Evolutionary conservation across 768 basidiomycete genomes (phyloP), one percentile per base, ranked within the genome.

Genomic region (Porphyrellus cyaneotinctus): DNA sequence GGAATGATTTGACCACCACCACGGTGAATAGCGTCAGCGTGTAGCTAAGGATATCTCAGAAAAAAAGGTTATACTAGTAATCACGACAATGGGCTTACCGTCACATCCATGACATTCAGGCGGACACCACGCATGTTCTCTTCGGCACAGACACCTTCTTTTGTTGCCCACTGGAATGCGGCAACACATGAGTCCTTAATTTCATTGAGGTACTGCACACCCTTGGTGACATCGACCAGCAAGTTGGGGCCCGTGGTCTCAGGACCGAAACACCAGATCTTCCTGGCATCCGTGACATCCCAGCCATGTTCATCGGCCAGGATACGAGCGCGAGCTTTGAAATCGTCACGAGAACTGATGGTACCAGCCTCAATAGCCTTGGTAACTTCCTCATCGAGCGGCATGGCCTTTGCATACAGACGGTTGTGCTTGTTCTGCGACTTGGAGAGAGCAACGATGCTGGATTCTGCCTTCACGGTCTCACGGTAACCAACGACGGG

Each of bases 401-500:
- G 97, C 76, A 85, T 59, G 33, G 97, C 97, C 80, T 94, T 94
- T 61, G 86, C 82, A 73, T 87, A 99, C 53, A 99, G 80, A 77
- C 97, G 91, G 73, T 99, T 99, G 85, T 99, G 97, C 82, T 98
- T 99, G 83, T 99, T 98, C 77, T 97, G 97, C 20, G 97, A 98
- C 74, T 99, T 99, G 53, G 97, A 98, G 35, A 99, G 80, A 26
- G 97, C 97, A 61, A 91, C 87, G 63, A 98, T 98, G 46, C 85
- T 84, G 7, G 97, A 98, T 75, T 98, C 94, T 47, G 92, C 74
- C 75, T 87, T 92, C 71, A 99, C 95, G 14, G 97, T 97, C 81
- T 98, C 97, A 72, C 93, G 82, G 78, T 97, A 98, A 46, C 88
- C 89, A 62, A 99, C 95, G 70, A 99, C 95, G 61, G 91, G 92